Evolutionary conservation across 768 basidiomycete species (phyloP).

Genomic region (Amanita rubescens): DNA sequence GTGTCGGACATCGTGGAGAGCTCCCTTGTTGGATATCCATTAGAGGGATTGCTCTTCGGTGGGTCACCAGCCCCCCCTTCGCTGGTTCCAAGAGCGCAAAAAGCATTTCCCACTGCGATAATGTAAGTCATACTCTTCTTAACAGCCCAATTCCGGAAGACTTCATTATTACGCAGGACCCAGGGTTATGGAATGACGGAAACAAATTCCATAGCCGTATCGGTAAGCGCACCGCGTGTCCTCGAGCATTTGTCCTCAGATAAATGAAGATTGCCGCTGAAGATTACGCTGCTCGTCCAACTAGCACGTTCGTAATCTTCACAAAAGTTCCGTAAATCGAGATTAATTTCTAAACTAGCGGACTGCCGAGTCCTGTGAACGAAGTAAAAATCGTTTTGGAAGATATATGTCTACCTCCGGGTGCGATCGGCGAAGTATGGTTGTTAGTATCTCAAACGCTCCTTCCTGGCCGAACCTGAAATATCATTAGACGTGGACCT

Average conservation of each 20-base stretch:
- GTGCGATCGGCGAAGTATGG: slow-evolving; percentile 36
- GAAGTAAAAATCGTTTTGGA: slow-evolving; percentile 37
- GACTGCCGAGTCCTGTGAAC: slow-evolving; percentile 38
- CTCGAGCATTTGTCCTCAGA: neutral
- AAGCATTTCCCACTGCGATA: slow-evolving; percentile 28
- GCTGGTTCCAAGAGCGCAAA: slow-evolving; percentile 25
- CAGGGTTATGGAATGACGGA: slow-evolving; percentile 47
- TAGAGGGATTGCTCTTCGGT: slow-evolving; percentile 35
- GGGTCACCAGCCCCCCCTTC: slow-evolving; percentile 32
- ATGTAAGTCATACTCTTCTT: slow-evolving; percentile 8
- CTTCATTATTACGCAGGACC: slow-evolving; percentile 15
- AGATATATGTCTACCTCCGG: slow-evolving; percentile 20
- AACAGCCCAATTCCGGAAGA: no score
- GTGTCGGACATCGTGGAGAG: slow-evolving; percentile 42
- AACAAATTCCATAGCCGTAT: slow-evolving; percentile 40
- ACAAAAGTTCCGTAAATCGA: neutral
- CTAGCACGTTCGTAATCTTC: slow-evolving; percentile 31
- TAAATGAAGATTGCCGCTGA: slow-evolving; percentile 30
- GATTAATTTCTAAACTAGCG: slow-evolving; percentile 17
- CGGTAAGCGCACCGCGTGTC: slow-evolving; percentile 14
- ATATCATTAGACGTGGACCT: slow-evolving; percentile 26
- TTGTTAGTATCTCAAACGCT: slow-evolving; percentile 9
- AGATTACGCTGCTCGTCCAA: slow-evolving; percentile 43
- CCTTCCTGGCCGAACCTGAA: neutral
- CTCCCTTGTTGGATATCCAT: slow-evolving; percentile 24